Evolutionary conservation across 2,329 filamentous ascomycete species (phyloP).

Genomic region (Nothophaeocryptopus gaeumannii): DNA sequence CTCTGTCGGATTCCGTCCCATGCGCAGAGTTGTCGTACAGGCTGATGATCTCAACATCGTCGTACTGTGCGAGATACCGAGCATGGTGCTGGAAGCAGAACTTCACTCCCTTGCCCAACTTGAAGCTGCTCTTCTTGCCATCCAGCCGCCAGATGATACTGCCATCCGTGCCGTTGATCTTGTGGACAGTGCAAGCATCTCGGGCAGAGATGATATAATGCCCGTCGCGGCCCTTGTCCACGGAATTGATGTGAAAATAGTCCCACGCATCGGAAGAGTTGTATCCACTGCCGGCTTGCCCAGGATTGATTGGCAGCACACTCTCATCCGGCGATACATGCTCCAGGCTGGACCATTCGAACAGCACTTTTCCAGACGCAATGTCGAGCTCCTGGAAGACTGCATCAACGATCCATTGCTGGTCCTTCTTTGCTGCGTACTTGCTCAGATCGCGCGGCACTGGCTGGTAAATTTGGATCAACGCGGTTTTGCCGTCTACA

Average conservation of each 20-base stretch:
- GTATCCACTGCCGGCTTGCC: too few species aligned
- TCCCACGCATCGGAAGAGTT: constrained; percentile 28
- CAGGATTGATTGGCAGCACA: not conserved
- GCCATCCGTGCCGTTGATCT: constrained; percentile 46
- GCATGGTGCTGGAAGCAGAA: constrained; percentile 51
- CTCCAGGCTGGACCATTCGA: constrained; percentile 55
- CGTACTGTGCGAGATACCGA: constrained; percentile 39
- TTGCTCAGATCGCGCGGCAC: constrained; percentile 37
- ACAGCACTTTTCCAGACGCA: constrained; percentile 50
- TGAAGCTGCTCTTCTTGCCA: constrained; percentile 2
- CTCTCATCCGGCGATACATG: constrained; percentile 48
- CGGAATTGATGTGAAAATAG: constrained; percentile 55
- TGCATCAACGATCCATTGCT: constrained; percentile 16
- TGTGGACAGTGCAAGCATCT: constrained; percentile 46
- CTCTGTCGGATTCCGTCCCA: constrained; percentile 8
- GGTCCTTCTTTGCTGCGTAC: constrained; percentile 7
- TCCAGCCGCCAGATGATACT: constrained; percentile 49
- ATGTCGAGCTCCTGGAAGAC: constrained; percentile 43
- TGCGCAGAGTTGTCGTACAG: constrained; percentile 51
- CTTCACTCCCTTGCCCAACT: constrained; percentile 30
- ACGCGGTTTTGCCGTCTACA: constrained; percentile 51
- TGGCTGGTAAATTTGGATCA: constrained; percentile 55
- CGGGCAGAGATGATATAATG: constrained; percentile 49
- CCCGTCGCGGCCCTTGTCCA: constrained; percentile 51
- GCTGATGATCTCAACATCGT: constrained; percentile 45